A percentile compares a stretch with the other conserved stretches of the same genome.
Evolutionary conservation across 2,329 filamentous ascomycete species (phyloP).

Genomic region (Aspergillus tanneri): DNA sequence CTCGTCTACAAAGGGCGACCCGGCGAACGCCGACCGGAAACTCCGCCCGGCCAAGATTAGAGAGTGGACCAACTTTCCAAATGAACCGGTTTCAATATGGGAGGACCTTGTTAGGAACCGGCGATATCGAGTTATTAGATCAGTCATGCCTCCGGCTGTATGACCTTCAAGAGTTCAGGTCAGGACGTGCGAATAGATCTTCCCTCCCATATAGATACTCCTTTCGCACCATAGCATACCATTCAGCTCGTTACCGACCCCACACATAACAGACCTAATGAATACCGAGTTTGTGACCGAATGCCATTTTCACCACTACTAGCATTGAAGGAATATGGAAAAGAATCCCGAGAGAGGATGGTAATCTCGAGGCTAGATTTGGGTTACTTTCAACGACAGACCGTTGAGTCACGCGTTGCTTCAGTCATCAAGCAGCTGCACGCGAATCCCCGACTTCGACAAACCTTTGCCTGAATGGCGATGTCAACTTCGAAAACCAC

Average conservation of each 20-base stretch:
- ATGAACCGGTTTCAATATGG: conserved; percentile 18
- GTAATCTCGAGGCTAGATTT: conserved; percentile 19
- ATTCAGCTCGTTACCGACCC: no score
- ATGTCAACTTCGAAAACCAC: no score
- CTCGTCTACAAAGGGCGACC: conserved; percentile 19
- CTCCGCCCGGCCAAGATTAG: conserved; percentile 16
- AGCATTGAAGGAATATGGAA: conserved; percentile 17
- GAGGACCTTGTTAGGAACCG: no score
- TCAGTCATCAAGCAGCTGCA: conserved; percentile 5
- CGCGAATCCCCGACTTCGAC: conserved; percentile 3
- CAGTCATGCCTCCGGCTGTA: no score
- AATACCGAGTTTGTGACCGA: no score
- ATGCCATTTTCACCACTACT: conserved; percentile 19
- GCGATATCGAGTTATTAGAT: no score
- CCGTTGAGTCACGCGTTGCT: no score
- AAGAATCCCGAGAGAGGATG: conserved; percentile 13
- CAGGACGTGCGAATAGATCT: no score
- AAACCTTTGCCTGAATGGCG: conserved; percentile 9
- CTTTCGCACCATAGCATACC: conserved; percentile 16
- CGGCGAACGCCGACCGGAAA: conserved; percentile 19
- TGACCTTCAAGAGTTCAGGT: no score
- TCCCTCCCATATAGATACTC: conserved; percentile 14
- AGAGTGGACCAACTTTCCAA: conserved; percentile 17
- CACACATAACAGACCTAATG: no score
- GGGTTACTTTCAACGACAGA: conserved; percentile 18